Base-by-base conservation (phyloP, 495 filamentous ascomycete species). In the Neurospora sp. region DNA sequence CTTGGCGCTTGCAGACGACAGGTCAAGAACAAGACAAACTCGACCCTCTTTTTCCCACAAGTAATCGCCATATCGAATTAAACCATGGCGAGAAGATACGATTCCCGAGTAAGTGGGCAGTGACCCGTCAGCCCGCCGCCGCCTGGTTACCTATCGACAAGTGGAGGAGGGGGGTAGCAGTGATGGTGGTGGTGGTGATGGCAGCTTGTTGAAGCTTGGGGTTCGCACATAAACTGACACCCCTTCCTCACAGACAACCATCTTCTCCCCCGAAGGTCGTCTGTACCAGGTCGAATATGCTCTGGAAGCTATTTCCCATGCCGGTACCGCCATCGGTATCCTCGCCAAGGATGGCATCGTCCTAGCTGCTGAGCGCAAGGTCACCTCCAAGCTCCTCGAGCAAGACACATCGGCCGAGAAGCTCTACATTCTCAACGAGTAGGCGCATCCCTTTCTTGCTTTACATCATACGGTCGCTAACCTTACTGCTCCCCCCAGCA, bases 241-340 rank as follows among this genome's bases (percentile, higher is more conserved):
- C 75, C 74, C 75, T 72, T 62, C 78, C 73, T 31, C 72, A 59
- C 79, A 98, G 94, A 99, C 96, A 77, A 99, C 96, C 83, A 99
- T 98, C 87, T 99, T 99, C 89, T 99, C 96, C 70, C 96, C 96
- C 74, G 96, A 99, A 85, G 96, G 96, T 71, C 94, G 96, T 77
- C 89, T 99, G 71, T 99, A 99, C 84, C 96, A 99, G 84, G 96
- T 99, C 77, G 96, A 99, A 89, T 99, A 99, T 89, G 96, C 96
- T 16, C 90, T 99, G 27, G 96, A 99, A 81, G 96, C 96, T 78
- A 99, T 99, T 80, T 98, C 96, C 69, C 96, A 99, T 79, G 96
- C 96, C 75, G 96, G 96, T 73, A 99, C 96, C 31, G 96, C 96
- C 74, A 89, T 99, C 74, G 96, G 96, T 69, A 97, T 99, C 78